phyloP scores from a whole-genome alignment of 2,329 filamentous ascomycete species.

The Cladosporium sp. region DNA sequence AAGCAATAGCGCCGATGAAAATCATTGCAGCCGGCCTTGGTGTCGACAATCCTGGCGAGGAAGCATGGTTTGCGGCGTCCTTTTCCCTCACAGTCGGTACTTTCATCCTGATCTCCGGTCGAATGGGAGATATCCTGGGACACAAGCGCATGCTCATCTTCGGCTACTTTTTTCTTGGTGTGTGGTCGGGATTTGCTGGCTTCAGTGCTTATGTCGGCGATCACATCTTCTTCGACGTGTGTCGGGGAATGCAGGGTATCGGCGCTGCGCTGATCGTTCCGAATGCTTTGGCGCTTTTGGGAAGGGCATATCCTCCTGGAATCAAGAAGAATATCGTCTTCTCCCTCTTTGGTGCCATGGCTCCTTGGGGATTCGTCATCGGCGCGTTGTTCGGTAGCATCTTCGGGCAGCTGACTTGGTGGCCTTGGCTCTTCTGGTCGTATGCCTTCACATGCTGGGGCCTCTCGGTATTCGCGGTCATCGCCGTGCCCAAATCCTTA shows the following conservation, averaged over 20 bases:
- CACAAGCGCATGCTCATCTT: conserved; percentile 40
- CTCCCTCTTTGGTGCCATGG: conserved; percentile 34
- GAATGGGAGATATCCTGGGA: conserved; percentile 43
- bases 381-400: conserved; percentile 32
- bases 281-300: conserved; percentile 36
- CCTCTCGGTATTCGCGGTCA: conserved; percentile 21
- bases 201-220: conserved; percentile 33
- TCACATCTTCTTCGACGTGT: conserved; percentile 33
- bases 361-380: conserved; percentile 33
- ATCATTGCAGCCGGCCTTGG: conserved; percentile 44
- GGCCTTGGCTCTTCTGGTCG: conserved; percentile 33
- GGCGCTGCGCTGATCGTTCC: conserved; percentile 35
- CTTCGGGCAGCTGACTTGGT: conserved; percentile 32
- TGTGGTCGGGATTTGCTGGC: conserved; percentile 39
- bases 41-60: conserved; percentile 37
- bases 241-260: conserved; percentile 39
- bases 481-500: conserved; percentile 25
- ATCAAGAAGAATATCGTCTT: conserved; percentile 38
- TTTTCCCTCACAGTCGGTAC: conserved; percentile 43
- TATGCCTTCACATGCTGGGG: conserved; percentile 25
- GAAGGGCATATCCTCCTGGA: conserved; percentile 31
- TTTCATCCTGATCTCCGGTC: conserved; percentile 42
- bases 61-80: conserved; percentile 42
- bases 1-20: conserved; percentile 38
- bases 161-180: conserved; percentile 37